A percentile compares a stretch with the other conserved stretches of the same genome.
phyloP scores from a whole-genome alignment of 768 basidiomycete species.

The Boletus insuetus region DNA sequence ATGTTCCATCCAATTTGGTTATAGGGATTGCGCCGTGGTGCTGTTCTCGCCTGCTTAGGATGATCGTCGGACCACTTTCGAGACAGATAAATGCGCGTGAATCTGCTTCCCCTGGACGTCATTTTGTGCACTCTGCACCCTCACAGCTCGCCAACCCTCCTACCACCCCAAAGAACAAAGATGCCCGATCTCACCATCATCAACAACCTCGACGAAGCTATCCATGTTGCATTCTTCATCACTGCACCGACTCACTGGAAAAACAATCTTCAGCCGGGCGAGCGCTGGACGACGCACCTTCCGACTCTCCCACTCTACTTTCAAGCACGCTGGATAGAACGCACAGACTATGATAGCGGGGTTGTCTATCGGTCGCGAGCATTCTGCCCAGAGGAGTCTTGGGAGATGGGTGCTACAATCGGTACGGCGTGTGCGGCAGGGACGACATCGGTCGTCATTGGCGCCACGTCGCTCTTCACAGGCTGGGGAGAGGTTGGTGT shows the following conservation, averaged over 20 bases:
- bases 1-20: background rate
- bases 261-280: conserved; percentile 16
- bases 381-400: conserved; percentile 18
- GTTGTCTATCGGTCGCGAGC: conserved; percentile 2
- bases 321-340: conserved; percentile 15
- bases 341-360: conserved; percentile 10
- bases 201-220: conserved; percentile 17
- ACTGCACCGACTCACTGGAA: conserved; percentile 7
- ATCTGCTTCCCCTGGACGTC: too few species aligned
- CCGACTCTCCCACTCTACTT: conserved; percentile 10
- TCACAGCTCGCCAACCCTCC: background rate
- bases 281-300: conserved; percentile 16
- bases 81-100: background rate
- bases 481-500: background rate
- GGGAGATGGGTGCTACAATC: conserved; percentile 17
- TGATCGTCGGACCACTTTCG: too few species aligned
- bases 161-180: too few species aligned
- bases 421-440: conserved; percentile 16
- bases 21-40: background rate
- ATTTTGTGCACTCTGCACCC: background rate
- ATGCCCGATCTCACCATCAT: conserved; percentile 20
- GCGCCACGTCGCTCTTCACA: background rate
- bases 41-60: too few species aligned
- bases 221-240: conserved; percentile 23
- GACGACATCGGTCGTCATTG: conserved; percentile 20